phyloP scores from a whole-genome alignment of 176 grass and related monocot genomes.

The Poa annua region DNA sequence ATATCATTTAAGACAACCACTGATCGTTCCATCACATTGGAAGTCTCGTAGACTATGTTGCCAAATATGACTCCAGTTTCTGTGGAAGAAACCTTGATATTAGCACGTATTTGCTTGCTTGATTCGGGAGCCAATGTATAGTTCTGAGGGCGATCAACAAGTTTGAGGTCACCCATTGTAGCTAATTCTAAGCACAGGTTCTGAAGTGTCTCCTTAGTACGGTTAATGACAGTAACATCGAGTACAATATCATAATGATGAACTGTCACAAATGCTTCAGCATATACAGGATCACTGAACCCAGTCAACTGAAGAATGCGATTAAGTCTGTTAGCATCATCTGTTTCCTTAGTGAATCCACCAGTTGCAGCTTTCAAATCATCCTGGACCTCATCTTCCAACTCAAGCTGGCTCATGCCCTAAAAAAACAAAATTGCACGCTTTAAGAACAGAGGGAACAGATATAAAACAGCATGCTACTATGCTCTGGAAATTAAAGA shows the following conservation, averaged over 20 bases:
- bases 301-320: neutral
- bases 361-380: neutral
- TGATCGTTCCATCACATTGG: neutral
- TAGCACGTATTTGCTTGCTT: neutral
- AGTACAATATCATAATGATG: neutral
- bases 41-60: neutral
- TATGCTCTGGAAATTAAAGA: neutral
- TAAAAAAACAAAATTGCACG: neutral
- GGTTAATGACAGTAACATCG: neutral
- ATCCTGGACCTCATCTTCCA: neutral
- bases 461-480: neutral
- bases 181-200: neutral
- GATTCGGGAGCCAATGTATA: neutral
- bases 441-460: constrained; percentile 22
- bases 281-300: constrained; percentile 12
- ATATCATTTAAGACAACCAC: neutral
- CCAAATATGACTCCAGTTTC: neutral
- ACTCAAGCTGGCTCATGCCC: neutral
- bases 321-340: neutral
- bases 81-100: neutral
- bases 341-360: neutral
- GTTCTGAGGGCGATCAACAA: neutral
- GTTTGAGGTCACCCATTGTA: neutral
- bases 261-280: constrained; percentile 6
- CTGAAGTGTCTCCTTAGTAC: neutral